Base-by-base conservation (phyloP, 2,329 filamentous ascomycete genomes). In the Hymenoscyphus salicellus region DNA sequence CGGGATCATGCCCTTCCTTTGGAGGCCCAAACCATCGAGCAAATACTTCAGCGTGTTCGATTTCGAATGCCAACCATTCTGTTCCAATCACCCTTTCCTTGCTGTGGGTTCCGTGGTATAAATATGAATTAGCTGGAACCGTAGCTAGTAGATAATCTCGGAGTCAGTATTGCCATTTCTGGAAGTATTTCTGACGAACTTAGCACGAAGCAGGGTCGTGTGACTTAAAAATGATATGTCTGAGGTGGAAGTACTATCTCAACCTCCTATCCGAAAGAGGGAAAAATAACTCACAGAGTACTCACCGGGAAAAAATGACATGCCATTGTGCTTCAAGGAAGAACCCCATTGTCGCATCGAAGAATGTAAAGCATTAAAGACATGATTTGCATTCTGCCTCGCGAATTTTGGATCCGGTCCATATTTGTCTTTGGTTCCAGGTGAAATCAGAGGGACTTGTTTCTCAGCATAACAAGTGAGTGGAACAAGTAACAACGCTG, bases 11-110 rank as follows among this genome's bases (percentile, higher is more conserved):
- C 1, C 58, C 30, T 36, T 61, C 55, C 14, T 55, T 56, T n/a
- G 63, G 60, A n/a, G 61, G 61, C 16, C 41, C 46, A 49, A 49
- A 26, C 5, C 55, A 26, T 62, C 57, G 74, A 0, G 89, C 86
- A 76, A 93, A 92, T 2, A 80, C 73, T 68, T 89, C 80, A 0
- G 89, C 87, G 75, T 93, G 90, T 70, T 93, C 89, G 3, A 89
- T 83, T 74, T 93, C 90, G 72, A 92, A 93, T 0, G 90, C 90
- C 1, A 93, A 79, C 89, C 90, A 92, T 71, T 92, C 87, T 2
- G 81, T 83, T 0, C 80, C 82, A 2, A 76, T 75, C 0, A 90
- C 81, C 0, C 80, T 78, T 1, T 81, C 75, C 0, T 78, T 69
- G 0, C 72, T 74, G 8, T 69, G 69, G 0, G 81, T 82, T 14